Evolutionary conservation across 306 rosid genomes (phyloP).

Genomic region (Phaseolus lunatus): DNA sequence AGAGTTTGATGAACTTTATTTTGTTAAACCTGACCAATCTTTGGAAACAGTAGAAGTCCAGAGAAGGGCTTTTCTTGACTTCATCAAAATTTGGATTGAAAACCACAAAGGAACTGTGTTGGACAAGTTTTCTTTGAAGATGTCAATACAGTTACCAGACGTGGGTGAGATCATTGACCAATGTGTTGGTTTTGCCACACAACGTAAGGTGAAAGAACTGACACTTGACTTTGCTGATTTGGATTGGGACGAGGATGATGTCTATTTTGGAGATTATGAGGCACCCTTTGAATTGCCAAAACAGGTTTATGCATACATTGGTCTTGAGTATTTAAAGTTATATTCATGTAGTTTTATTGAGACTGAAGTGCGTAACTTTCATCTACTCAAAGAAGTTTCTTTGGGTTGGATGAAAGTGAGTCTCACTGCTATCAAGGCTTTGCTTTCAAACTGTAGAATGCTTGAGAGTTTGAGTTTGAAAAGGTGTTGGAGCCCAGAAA

Average conservation of each 20-base stretch:
- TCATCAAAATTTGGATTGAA: background rate
- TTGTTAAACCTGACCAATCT: conserved; percentile 10
- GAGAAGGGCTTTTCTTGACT: background rate
- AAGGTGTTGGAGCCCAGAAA: background rate
- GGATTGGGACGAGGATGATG: background rate
- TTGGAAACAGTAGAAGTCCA: background rate
- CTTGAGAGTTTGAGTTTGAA: conserved; percentile 28
- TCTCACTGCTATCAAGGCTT: background rate
- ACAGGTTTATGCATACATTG: background rate
- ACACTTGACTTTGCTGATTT: conserved; percentile 16
- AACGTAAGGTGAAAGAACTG: background rate
- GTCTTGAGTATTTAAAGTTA: background rate
- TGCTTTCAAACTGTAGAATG: background rate
- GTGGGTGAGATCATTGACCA: background rate
- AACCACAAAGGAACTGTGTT: background rate
- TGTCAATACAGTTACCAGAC: background rate
- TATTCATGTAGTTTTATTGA: conserved; percentile 13
- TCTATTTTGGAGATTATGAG: too few species aligned
- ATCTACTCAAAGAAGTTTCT: conserved; percentile 39
- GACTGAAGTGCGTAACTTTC: background rate
- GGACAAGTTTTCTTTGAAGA: conserved; percentile 15
- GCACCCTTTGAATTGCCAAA: background rate
- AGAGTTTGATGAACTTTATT: conserved; percentile 39
- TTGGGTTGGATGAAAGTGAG: conserved; percentile 34
- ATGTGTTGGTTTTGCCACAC: conserved; percentile 10